Evolutionary conservation across 2,329 filamentous ascomycete genomes (phyloP).

Genomic region (Zymoseptoria pseudotritici): DNA sequence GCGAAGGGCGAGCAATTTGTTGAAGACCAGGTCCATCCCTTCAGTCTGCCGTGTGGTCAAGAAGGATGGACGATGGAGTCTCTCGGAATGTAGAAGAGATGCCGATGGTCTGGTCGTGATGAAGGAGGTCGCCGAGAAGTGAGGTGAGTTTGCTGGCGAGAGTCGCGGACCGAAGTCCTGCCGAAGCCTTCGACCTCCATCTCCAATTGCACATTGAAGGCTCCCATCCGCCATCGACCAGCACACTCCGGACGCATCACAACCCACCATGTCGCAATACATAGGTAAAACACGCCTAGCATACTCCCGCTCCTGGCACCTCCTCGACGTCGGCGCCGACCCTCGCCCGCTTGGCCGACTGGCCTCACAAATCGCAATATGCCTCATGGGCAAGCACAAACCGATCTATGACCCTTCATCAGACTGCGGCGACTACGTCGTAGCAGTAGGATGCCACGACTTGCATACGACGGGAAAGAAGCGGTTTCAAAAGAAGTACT

Average conservation of each 20-base stretch:
- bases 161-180: neutral
- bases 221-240: neutral
- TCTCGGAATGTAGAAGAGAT: neutral
- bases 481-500: slow-evolving; percentile 89
- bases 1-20: neutral
- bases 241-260: neutral
- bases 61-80: neutral
- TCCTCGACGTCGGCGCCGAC: slow-evolving; percentile 63
- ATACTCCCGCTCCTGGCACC: slow-evolving; percentile 94
- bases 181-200: neutral
- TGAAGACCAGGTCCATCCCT: neutral
- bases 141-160: neutral
- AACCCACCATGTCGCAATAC: neutral
- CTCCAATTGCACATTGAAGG: neutral
- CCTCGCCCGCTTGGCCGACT: slow-evolving; percentile 79
- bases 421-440: slow-evolving; percentile 98
- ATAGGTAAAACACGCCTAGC: slow-evolving; percentile 73
- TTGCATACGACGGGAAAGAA: slow-evolving; percentile 88
- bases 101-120: neutral
- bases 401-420: slow-evolving; percentile 95
- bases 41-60: neutral
- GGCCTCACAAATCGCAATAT: slow-evolving; percentile 75
- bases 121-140: neutral
- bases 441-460: slow-evolving; percentile 73
- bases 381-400: slow-evolving; percentile 98